Evolutionary conservation across 495 filamentous ascomycete species (phyloP), one percentile per base, ranked within the genome.

Genomic region (Tuber umbilicatum): DNA sequence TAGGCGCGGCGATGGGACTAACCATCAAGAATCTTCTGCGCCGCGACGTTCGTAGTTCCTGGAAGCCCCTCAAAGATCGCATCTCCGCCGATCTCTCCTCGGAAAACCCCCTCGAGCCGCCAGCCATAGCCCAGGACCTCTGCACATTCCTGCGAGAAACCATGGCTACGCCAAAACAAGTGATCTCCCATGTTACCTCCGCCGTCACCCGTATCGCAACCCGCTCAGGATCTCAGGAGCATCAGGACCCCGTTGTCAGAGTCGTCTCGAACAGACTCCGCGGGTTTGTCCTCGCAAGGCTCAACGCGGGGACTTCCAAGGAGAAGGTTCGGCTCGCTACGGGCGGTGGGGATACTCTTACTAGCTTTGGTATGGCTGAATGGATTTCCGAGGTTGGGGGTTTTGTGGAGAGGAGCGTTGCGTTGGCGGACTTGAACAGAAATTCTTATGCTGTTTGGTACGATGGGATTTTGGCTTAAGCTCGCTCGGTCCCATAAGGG

Each of bases 1-100:
- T 93, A 12, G 87, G 87, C 4, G 92, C 92, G 27, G 88, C 90
- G 35, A 94, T 98, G 73, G 86, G 97, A 10, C 83, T 98, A 43
- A 96, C 96, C 1, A 93, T 92, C 78, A 99, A 99, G 86, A 98
- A 97, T 81, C 86, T 97, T 17, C 89, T 99, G 68, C 97, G 96
- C 84, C 91, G 95, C 35, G 94, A 98, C 83, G 91, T 94, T 31
- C 90, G 95, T 42, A 89, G 88, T 3, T 91, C 93, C 69, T 99
- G 96, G 96, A 94, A 92, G 83, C 86, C 87, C 16, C 93, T 98
- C 80, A 93, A 94, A 0, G 87, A 89, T 45, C 90, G 94, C 7
- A 90, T 97, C 75, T 85, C 91, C 21, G 80, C 83, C 17, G 85
- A 89, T 0, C 84, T 87, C 6, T 85, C 86, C 76, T 87, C 40